Percentiles rank a stretch among this genome's conserved stretches.
Evolutionary conservation across 495 filamentous ascomycete species (phyloP).

Genomic region (Tetracladium marchalianum): DNA sequence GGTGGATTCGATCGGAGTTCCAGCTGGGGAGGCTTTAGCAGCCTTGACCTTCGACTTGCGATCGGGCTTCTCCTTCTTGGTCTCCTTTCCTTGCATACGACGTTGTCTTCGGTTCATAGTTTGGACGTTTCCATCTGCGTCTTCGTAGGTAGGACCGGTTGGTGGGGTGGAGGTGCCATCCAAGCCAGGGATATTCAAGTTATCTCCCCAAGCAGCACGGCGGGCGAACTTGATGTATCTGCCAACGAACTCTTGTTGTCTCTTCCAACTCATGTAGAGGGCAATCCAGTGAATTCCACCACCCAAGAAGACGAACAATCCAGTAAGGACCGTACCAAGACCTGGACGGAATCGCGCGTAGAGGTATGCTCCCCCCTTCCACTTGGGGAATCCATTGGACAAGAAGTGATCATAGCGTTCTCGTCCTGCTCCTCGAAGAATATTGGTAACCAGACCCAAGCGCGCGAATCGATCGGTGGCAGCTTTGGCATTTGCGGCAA

Average conservation of each 20-base stretch:
- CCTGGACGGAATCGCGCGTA: conserved; percentile 89
- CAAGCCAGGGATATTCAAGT: conserved; percentile 57
- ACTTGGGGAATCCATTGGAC: conserved; percentile 84
- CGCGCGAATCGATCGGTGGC: conserved; percentile 74
- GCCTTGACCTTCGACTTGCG: conserved; percentile 34
- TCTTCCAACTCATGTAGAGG: conserved; percentile 73
- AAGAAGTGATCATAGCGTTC: conserved; percentile 96
- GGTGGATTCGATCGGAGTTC: conserved; percentile 33
- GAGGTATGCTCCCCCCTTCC: conserved; percentile 97
- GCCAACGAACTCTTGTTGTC: conserved; percentile 82
- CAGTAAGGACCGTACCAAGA: conserved; percentile 69
- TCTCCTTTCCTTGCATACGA: conserved; percentile 74
- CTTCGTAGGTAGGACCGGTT: conserved; percentile 34
- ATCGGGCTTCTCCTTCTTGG: conserved; percentile 48
- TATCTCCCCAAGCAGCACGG: conserved; percentile 81
- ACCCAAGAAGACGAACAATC: conserved; percentile 76
- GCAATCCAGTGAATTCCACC: conserved; percentile 79
- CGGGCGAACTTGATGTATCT: conserved; percentile 86
- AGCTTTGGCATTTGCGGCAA: conserved; percentile 61
- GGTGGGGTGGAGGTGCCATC: conserved; percentile 35
- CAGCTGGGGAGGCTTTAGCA: conserved; percentile 38
- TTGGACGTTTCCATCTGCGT: conserved; percentile 32
- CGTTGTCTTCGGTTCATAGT: conserved; percentile 81
- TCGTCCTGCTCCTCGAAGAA: conserved; percentile 68
- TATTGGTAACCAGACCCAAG: conserved; percentile 69